Conservation (phyloP, 768 basidiomycete species). For the Chiua virens region DNA sequence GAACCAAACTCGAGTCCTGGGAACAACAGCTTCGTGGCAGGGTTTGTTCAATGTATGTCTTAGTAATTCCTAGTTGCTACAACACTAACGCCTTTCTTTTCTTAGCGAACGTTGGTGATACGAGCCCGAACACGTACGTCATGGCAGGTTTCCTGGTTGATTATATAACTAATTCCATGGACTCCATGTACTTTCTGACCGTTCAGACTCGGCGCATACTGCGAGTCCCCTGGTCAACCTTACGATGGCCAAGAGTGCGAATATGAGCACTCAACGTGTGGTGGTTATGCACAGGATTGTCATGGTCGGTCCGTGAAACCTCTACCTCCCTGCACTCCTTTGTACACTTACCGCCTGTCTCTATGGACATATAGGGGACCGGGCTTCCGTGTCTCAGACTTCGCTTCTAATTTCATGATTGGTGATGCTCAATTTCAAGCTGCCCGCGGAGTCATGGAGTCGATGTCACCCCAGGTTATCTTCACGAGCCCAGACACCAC, state of each 20-base stretch:
- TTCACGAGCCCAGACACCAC: conserved; percentile 17
- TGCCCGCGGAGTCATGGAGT: conserved; percentile 62
- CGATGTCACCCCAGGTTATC: conserved; percentile 5
- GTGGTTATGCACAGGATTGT: conserved; percentile 64
- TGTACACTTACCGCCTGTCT: neutral
- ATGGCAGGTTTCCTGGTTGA: neutral
- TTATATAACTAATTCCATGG: neutral
- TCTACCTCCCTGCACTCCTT: neutral
- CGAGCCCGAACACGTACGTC: conserved; percentile 75
- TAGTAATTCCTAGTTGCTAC: neutral
- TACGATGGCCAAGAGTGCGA: conserved; percentile 70
- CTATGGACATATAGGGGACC: conserved; percentile 52
- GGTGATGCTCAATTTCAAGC: conserved; percentile 69
- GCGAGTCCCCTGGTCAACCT: conserved; percentile 70
- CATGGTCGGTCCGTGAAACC: conserved; percentile 56
- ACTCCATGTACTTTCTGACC: neutral
- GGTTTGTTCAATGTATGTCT: conserved; percentile 66
- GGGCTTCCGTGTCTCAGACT: conserved; percentile 72
- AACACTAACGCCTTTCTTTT: neutral
- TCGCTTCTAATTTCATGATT: conserved; percentile 73
- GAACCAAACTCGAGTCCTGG: conserved; percentile 71
- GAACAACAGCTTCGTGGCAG: conserved; percentile 68
- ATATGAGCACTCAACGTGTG: conserved; percentile 73
- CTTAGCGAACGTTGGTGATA: conserved; percentile 80
- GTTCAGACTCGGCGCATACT: conserved; percentile 69